Evolutionary conservation across 2,329 filamentous ascomycete genomes (phyloP).

Genomic region (Rhinocladiella similis): DNA sequence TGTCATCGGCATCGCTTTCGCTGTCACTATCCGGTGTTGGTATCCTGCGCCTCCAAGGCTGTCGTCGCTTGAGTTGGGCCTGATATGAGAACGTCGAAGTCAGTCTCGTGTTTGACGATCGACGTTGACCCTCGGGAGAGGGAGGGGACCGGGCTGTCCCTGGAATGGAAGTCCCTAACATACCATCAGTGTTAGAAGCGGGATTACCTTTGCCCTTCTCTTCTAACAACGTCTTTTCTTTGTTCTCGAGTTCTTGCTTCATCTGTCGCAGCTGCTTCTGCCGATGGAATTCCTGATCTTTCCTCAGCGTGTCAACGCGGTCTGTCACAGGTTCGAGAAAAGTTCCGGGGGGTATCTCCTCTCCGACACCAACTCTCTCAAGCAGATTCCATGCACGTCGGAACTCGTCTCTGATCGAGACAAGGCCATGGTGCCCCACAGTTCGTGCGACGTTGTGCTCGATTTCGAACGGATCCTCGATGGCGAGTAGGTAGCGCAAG

Average conservation of each 20-base stretch:
- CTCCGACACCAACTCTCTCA: conserved; percentile 17
- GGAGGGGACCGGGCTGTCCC: conserved; percentile 7
- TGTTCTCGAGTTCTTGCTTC: conserved; percentile 24
- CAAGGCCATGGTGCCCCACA: conserved; percentile 79
- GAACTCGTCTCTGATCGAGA: conserved; percentile 81
- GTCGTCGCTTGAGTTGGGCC: conserved; percentile 13
- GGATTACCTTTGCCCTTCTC: conserved; percentile 7
- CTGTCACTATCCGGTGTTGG: conserved; percentile 22
- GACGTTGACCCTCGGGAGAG: conserved; percentile 1
- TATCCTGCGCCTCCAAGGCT: conserved; percentile 15
- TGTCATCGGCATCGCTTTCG: conserved; percentile 15
- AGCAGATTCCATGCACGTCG: conserved; percentile 71
- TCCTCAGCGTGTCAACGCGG: conserved; percentile 27
- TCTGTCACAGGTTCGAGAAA: conserved; percentile 29
- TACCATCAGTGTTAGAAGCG: conserved; percentile 24
- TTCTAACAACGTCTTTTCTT: conserved; percentile 20
- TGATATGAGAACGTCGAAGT: conserved; percentile 16
- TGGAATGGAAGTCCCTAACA: conserved; percentile 18
- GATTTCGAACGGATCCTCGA: conserved; percentile 88
- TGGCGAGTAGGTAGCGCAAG: conserved; percentile 80
- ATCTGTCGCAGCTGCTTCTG: conserved; percentile 22
- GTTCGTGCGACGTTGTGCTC: conserved; percentile 87
- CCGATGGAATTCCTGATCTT: conserved; percentile 26
- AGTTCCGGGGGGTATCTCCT: conserved; percentile 33
- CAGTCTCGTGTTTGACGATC: conserved; percentile 16